phyloP scores from a whole-genome alignment of 768 basidiomycete genomes.

The Cubamyces lactineus region DNA sequence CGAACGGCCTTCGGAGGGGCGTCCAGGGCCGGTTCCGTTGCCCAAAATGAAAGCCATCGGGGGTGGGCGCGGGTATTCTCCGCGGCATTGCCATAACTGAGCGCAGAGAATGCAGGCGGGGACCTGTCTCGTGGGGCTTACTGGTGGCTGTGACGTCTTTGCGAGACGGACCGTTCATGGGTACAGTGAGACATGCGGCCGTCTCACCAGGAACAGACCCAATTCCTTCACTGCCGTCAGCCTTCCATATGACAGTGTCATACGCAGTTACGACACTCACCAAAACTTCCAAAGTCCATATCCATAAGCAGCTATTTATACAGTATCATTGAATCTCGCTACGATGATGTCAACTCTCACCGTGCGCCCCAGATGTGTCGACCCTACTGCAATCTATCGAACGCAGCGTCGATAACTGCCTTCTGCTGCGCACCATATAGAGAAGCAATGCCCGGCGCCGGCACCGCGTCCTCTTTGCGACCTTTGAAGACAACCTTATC shows the following conservation, averaged over 20 bases:
- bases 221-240: not conserved
- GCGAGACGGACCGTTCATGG: constrained; percentile 12
- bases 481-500: constrained; percentile 58
- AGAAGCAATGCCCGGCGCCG: constrained; percentile 76
- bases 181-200: not conserved
- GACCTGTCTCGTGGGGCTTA: not conserved
- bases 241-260: not conserved
- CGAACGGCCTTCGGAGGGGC: not conserved
- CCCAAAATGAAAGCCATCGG: constrained; percentile 5
- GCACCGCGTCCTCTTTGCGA: constrained; percentile 69
- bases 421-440: constrained; percentile 69
- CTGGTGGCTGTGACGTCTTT: constrained; percentile 3
- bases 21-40: not conserved
- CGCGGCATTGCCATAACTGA: constrained; percentile 2
- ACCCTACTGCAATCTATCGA: constrained; percentile 37
- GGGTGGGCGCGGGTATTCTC: not conserved
- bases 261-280: not conserved
- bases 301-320: not conserved
- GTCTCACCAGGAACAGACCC: not conserved
- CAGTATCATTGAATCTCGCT: not conserved
- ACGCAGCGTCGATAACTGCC: constrained; percentile 59
- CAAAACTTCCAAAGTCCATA: not conserved
- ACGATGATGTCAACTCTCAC: constrained; percentile 2
- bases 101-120: constrained; percentile 2
- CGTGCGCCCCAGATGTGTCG: not conserved